Evolutionary conservation across 495 filamentous ascomycete genomes (phyloP), one percentile per base, ranked within the genome.

Genomic region (Daldinia caldariorum): DNA sequence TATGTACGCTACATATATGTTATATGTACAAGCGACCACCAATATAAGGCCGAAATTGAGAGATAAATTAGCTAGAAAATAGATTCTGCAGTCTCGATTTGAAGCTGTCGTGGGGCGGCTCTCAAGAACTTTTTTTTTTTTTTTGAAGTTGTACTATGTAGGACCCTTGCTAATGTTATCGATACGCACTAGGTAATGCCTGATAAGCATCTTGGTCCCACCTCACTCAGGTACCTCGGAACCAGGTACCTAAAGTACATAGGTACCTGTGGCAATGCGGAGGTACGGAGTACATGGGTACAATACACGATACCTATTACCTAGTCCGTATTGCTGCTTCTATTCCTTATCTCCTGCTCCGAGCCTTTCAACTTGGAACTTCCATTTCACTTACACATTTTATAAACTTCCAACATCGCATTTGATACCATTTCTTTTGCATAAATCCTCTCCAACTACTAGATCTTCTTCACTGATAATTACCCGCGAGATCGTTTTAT

Each of bases 91-190:
- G 38, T 49, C 38, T 58, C 43, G 34, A 8, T 5, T 26, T 31
- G 16, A 29, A 43, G 22, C 38, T 63, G 58, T 68, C 69, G 64
- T 72, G 60, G 64, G 64, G 64, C 60, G 34, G 14, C 14, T 67
- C 66, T 67, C 66, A 41, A 59, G 57, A 66, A 73, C 61, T 66
- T 73, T 73, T 68, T 69, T 62, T 53, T n/a, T n/a, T n/a, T n/a
- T n/a, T n/a, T n/a, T n/a, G n/a, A n/a, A n/a, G 31, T 9, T 32
- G 35, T 61, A n/a, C n/a, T n/a, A n/a, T 43, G 37, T n/a, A 47
- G 54, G 63, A 72, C 60, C 64, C 59, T 55, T 57, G 54, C 20
- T 18, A 39, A 8, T 22, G 38, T 72, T 72, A 72, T 72, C 69
- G 45, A 35, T 35, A 20, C 51, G 39, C 34, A 35, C 43, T 43